Evolutionary conservation across 1,284 basidiomycete species (phyloP), one percentile per base, ranked within the genome.

Genomic region (Coniophora puteana): DNA sequence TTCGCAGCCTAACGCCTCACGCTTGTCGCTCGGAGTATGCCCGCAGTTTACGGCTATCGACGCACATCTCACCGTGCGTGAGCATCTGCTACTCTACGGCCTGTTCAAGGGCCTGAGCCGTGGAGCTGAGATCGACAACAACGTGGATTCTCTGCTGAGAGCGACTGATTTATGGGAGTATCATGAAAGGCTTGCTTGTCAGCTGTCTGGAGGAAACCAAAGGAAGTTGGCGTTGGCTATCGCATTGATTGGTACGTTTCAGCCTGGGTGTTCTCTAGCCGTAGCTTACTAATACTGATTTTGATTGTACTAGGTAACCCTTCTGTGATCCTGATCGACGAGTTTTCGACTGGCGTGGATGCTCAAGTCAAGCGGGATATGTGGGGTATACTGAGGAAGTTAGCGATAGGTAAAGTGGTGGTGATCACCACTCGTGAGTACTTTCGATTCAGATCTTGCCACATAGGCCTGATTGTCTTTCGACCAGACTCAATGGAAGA

Each of bases 31-130:
- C 8, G 83, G 84, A 8, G 83, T 88, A 25, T 87, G 83, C 55
- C 84, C 85, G 1, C 86, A 88, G 51, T 83, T 85, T 62, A 84
- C 83, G 6, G 84, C 84, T 0, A 83, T 87, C 46, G 86, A 88
- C 51, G 69, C 79, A 7, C 78, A 84, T 48, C 63, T 89, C 36
- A 87, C 81, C 6, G 84, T 88, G 8, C 67, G 75, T 25, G 79
- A 89, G 54, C 84, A 89, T 55, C 66, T 88, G 16, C 44, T 70
- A 10, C 66, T 80, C 6, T 82, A 82, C 47, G 79, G 78, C 2
- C 67, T 73, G 8, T 61, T 83, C 20, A 80, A 87, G 59, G 86
- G 86, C 3, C 62, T 89, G 11, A 49, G 47, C 25, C 61, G 65
- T 6, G 69, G 69, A 0, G 52, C 54, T 5, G 72, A 78, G 38